Percentiles rank a stretch among this genome's conserved stretches.
Conservation (phyloP, 73 alveolate genomes). For the Paramecium bursaria region DNA sequence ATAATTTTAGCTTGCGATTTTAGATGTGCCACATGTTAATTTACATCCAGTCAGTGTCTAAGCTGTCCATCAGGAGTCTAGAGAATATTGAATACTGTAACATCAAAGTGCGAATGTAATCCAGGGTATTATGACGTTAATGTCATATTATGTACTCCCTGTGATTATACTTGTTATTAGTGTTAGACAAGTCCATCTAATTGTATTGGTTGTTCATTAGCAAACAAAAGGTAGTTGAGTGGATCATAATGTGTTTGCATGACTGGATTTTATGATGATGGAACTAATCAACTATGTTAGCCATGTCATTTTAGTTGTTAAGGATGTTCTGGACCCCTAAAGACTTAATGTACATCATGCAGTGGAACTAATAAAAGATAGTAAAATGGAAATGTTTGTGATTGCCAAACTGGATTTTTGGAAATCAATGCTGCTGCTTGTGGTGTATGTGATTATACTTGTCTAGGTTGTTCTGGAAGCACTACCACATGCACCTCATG, state of each 20-base stretch:
- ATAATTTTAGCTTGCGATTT: conserved; percentile 11
- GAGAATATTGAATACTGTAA: not conserved
- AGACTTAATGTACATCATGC: not conserved
- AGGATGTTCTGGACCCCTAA: not conserved
- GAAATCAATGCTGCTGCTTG: not conserved
- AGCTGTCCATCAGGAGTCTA: not conserved
- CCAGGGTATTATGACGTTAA: not conserved
- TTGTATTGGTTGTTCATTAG: not conserved
- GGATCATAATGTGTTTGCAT: not conserved
- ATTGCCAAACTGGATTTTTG: conserved; percentile 6
- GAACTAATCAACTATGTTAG: not conserved
- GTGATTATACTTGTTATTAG: not conserved
- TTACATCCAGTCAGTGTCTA: not conserved
- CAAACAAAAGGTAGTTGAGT: not conserved
- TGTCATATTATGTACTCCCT: not conserved
- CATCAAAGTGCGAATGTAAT: not conserved
- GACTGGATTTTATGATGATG: conserved; percentile 27
- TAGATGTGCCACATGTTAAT: not conserved
- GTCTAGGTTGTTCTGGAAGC: not conserved
- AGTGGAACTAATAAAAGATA: not conserved
- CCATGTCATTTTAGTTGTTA: conserved; percentile 16
- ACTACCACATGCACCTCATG: conserved; percentile 8
- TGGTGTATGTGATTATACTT: not conserved
- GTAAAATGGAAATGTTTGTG: not conserved
- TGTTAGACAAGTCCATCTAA: not conserved